These are phyloP conservation scores for Dendrobium nobile DNA, from an alignment of 106 monocot species.

Conservation along the genomic window DNA sequence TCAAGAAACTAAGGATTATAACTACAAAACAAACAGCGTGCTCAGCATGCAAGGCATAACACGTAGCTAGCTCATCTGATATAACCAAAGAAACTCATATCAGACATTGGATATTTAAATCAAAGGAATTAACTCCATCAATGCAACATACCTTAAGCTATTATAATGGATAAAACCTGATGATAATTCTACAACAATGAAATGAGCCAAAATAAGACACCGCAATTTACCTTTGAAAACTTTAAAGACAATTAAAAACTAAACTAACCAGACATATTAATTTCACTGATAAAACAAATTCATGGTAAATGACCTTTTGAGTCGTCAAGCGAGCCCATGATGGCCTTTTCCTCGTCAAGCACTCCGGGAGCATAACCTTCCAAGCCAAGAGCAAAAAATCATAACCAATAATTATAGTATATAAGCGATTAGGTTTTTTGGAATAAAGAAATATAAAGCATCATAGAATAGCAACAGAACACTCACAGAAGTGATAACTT, in stretches of 20 bases:
- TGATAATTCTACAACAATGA: neutral
- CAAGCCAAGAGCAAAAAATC: neutral
- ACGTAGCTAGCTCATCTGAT: neutral
- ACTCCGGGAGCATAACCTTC: conserved; percentile 22
- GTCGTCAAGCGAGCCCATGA: conserved; percentile 34
- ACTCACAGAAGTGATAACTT: neutral
- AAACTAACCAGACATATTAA: neutral
- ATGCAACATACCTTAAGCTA: neutral
- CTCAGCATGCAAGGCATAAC: neutral
- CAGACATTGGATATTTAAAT: neutral
- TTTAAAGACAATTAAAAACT: neutral
- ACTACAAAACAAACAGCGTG: neutral
- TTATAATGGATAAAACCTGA: neutral
- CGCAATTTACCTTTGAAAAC: neutral
- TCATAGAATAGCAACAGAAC: neutral
- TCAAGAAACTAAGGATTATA: neutral
- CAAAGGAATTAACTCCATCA: neutral
- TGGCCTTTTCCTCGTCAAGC: conserved; percentile 31
- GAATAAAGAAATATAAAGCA: neutral
- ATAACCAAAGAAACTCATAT: neutral
- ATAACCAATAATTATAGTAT: neutral
- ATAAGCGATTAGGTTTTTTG: neutral
- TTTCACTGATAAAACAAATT: neutral
- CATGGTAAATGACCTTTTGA: conserved; percentile 36
- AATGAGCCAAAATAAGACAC: neutral